Base-by-base conservation (phyloP, 129 eudicot species). In the Erigeron canadensis region DNA sequence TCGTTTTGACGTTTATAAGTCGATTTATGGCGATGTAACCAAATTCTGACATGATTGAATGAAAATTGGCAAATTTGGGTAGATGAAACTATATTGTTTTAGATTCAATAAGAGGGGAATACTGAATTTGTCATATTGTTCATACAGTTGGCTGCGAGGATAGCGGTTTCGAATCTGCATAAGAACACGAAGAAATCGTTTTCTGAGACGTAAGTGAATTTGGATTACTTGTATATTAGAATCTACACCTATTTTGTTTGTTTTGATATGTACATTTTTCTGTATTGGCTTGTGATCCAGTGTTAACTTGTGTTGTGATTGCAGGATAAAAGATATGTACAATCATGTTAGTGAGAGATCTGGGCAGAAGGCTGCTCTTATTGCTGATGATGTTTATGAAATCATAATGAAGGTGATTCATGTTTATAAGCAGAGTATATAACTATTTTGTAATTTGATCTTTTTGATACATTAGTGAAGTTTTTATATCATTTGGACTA, bases 161-260 rank as follows among this genome's bases (percentile, higher is more conserved):
- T 90, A 85, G 97, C 88, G 40, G 95, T 90, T 47, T 90, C 97
- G 6, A 87, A 90, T 78, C 83, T 87, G 55, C 97, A 90, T 73
- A 90, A 90, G 87, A 90, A 85, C 70, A 90, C 97, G 0, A 90
- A 84, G 67, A 87, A 90, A 47, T 85, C 84, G 2, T 90, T 90
- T 65, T 90, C 97, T 4, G 97, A 90, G 72, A 91, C 97, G 95
- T 91, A 77, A 84, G 89, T 12, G 23, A 9, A 2, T 39, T 53
- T 22, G 13, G 18, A 39, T 4, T 54, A 8, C 16, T 59, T 55
- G 42, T 55, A 39, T 70, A 40, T 54, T 38, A 42, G 51, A 18
- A 17, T 54, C 37, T 2, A 19, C 6, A 46, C 9, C n/a, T 9
- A n/a, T 47, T 40, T 50, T 7, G 34, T 23, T 23, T 23, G 34